Evolutionary conservation across 768 basidiomycete genomes (phyloP), one percentile per base, ranked within the genome.

Genomic region (Suillus sp.): DNA sequence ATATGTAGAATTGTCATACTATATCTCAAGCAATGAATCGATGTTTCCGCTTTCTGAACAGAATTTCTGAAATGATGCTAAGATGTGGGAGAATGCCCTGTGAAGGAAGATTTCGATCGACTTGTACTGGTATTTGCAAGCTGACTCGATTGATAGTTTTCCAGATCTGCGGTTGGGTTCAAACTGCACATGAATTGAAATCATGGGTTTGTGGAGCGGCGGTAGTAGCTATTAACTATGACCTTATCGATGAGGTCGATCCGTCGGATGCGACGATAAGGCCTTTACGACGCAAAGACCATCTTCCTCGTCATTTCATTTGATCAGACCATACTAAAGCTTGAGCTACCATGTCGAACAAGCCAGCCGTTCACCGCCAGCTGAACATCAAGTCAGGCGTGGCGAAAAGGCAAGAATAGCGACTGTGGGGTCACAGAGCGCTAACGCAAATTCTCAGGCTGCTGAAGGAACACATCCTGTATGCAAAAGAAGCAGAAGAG

Each of bases 331-430:
- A 35, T 34, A 54, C 8, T 13, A 32, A 34, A 34, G 8, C 11
- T 25, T 14, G 13, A 22, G 38, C 10, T 25, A 40, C 27, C 1
- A 57, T 51, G 67, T 68, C 55, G 57, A 48, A 55, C 47, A 66
- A 63, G 64, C 16, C 66, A 57, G 76, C 83, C 34, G 70, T 86
- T 56, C 81, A 81, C 58, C 83, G 84, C 60, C 90, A 92, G 69
- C 83, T 95, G 65, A 90, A 85, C 75, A 94, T 93, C 80, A 93
- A 92, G 78, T 69, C 86, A 6, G 86, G 86, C 34, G 50, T 62
- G 10, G n/a, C 43, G 7, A 57, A 57, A 60, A 57, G 59, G 59
- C 13, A 34, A 9, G 53, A 9, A 60, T 47, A 62, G 50, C 51
- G 40, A 47, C 45, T 61, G 14, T 51, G 30, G 20, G 22, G 42